Evolutionary conservation across 169 alveolate species (phyloP).

Genomic region (Plasmodium coatneyi): DNA sequence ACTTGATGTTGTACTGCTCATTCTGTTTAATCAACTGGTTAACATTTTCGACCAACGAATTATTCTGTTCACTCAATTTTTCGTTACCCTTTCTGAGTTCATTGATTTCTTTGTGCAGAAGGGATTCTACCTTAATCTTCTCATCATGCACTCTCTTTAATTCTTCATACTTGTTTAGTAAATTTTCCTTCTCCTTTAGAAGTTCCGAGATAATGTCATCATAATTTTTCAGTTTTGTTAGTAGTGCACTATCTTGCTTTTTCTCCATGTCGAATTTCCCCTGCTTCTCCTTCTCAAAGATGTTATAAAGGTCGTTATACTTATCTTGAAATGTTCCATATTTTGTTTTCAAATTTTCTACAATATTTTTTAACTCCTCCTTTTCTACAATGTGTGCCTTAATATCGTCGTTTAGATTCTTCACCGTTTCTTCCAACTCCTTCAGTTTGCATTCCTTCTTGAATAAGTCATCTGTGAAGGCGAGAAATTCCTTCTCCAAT

Average conservation of each 20-base stretch:
- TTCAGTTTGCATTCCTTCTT: conserved; percentile 41
- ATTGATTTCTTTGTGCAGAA: conserved; percentile 30
- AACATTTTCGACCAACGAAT: conserved; percentile 5
- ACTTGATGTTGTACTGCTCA: conserved; percentile 57
- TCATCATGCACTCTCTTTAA: conserved; percentile 44
- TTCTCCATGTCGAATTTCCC: conserved; percentile 7
- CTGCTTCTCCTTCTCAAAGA: conserved; percentile 21
- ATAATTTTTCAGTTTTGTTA: conserved; percentile 37
- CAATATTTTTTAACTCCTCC: conserved; percentile 27
- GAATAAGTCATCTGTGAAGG: conserved; percentile 62
- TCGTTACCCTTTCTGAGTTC: conserved; percentile 28
- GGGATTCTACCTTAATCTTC: conserved; percentile 33
- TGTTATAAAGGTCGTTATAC: conserved; percentile 19
- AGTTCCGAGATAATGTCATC: conserved; percentile 53
- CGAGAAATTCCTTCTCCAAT: conserved; percentile 67
- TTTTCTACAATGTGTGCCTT: conserved; percentile 49
- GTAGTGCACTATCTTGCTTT: conserved; percentile 20
- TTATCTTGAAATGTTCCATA: conserved; percentile 52
- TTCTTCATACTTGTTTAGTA: conserved; percentile 55
- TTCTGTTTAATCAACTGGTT: conserved; percentile 35
- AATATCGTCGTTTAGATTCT: conserved; percentile 53
- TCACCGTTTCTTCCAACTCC: conserved; percentile 45
- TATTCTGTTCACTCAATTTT: conserved; percentile 29
- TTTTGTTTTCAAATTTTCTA: conserved; percentile 33
- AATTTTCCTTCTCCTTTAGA: conserved; percentile 37